Conservation (phyloP, 108 stramenopile species). For the Fragilariopsis cylindrus region DNA sequence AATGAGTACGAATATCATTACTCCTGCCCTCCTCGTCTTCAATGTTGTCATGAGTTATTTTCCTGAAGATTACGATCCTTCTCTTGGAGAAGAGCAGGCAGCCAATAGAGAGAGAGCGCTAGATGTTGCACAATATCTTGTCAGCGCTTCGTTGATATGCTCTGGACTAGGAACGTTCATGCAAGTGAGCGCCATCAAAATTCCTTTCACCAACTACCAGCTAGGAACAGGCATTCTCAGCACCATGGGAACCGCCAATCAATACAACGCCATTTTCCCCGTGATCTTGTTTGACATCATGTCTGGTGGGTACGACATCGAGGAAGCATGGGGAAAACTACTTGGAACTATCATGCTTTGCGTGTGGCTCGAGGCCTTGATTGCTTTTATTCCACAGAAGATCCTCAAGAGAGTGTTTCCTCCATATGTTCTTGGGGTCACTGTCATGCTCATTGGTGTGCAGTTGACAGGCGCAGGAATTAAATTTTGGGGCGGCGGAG, state of each 20-base stretch:
- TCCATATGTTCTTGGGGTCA: conserved; percentile 40
- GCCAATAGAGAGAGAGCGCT: conserved; percentile 17
- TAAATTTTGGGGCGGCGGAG: conserved; percentile 52
- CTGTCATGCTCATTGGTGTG: conserved; percentile 52
- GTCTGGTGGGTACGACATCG: conserved; percentile 31
- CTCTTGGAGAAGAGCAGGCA: conserved; percentile 22
- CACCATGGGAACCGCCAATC: conserved; percentile 54
- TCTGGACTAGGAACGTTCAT: conserved; percentile 44
- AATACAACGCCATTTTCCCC: conserved; percentile 42
- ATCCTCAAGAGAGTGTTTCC: conserved; percentile 40
- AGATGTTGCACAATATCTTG: conserved; percentile 40
- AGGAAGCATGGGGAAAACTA: conserved; percentile 50
- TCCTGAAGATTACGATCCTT: conserved; percentile 23
- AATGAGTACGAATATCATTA: conserved; percentile 46
- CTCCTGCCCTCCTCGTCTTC: conserved; percentile 39
- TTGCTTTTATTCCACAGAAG: conserved; percentile 35
- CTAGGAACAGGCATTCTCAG: conserved; percentile 50
- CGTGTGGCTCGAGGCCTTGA: conserved; percentile 39
- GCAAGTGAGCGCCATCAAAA: conserved; percentile 42
- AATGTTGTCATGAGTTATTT: conserved; percentile 40
- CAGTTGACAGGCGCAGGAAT: conserved; percentile 48
- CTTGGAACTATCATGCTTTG: conserved; percentile 50
- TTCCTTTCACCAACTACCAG: conserved; percentile 37
- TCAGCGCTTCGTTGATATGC: conserved; percentile 44
- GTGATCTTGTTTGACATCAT: conserved; percentile 37